phyloP scores from a whole-genome alignment of 805 yeast species.

The Starmerella kuoi region DNA sequence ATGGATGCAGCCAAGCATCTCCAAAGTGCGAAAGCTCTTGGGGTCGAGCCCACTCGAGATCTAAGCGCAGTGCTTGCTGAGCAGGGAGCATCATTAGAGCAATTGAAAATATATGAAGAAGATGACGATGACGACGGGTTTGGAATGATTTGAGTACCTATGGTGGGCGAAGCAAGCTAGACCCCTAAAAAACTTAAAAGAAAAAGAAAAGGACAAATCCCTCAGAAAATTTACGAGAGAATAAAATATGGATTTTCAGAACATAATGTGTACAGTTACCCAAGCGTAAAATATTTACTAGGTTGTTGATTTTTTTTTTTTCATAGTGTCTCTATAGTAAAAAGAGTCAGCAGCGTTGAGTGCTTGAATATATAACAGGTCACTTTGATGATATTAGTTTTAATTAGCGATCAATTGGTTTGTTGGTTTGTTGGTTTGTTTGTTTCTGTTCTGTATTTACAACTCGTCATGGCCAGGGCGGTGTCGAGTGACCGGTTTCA shows the following conservation, averaged over 20 bases:
- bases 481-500: conserved; percentile 10
- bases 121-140: conserved; percentile 23
- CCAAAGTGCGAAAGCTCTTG: conserved; percentile 16
- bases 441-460: background rate
- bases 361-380: no score
- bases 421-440: no score
- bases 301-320: no score
- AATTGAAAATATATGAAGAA: conserved; percentile 19
- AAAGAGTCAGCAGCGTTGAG: no score
- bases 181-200: background rate
- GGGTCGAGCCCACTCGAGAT: conserved; percentile 17
- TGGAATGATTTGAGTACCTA: no score
- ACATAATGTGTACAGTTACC: no score
- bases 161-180: background rate
- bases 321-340: no score
- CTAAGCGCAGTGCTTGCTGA: conserved; percentile 15
- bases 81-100: conserved; percentile 19
- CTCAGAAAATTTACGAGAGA: no score
- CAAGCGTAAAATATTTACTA: no score
- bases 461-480: conserved; percentile 3
- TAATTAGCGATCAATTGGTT: no score
- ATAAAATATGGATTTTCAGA: no score
- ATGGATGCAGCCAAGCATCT: conserved; percentile 19
- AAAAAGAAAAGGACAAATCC: background rate
- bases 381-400: no score